phyloP scores from a whole-genome alignment of 1,284 basidiomycete species.

The Fomitiporia mediterranea region DNA sequence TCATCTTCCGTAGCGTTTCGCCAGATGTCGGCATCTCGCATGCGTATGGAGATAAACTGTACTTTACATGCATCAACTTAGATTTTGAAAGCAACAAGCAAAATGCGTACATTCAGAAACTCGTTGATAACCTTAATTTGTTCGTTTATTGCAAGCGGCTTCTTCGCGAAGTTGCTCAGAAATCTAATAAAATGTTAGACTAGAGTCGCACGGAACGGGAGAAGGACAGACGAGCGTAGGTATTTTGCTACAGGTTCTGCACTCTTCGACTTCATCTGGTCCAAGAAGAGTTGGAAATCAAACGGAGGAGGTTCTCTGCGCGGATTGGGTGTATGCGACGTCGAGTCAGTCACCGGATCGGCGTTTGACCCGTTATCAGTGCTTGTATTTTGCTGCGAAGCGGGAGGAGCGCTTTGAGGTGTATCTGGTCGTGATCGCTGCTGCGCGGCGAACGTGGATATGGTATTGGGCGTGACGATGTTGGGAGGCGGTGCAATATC shows the following conservation, averaged over 20 bases:
- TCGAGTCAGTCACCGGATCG: constrained; percentile 1
- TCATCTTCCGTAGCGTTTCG: constrained; percentile 70
- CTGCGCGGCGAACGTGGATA: constrained; percentile 51
- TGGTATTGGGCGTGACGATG: constrained; percentile 48
- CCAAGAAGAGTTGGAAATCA: constrained; percentile 85
- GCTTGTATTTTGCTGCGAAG: not conserved
- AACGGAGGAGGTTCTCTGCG: constrained; percentile 44
- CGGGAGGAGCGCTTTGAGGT: not conserved
- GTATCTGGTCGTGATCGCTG: constrained; percentile 31
- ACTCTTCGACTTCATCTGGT: constrained; percentile 81
- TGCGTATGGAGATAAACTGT: constrained; percentile 84
- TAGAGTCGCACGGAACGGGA: constrained; percentile 4
- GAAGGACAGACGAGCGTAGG: constrained; percentile 67
- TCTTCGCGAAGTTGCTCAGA: constrained; percentile 85
- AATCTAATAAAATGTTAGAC: constrained; percentile 50
- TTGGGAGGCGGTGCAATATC: constrained; percentile 46
- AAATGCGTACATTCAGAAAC: constrained; percentile 71
- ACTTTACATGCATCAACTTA: constrained; percentile 14
- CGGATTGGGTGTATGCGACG: not conserved
- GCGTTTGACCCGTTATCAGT: not conserved
- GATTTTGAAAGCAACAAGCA: constrained; percentile 13
- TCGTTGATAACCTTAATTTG: constrained; percentile 93
- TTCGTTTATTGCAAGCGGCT: constrained; percentile 83
- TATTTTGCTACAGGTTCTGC: constrained; percentile 91
- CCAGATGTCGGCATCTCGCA: constrained; percentile 85